phyloP scores from a whole-genome alignment of 2,329 filamentous ascomycete genomes.

The Trichoderma breve region DNA sequence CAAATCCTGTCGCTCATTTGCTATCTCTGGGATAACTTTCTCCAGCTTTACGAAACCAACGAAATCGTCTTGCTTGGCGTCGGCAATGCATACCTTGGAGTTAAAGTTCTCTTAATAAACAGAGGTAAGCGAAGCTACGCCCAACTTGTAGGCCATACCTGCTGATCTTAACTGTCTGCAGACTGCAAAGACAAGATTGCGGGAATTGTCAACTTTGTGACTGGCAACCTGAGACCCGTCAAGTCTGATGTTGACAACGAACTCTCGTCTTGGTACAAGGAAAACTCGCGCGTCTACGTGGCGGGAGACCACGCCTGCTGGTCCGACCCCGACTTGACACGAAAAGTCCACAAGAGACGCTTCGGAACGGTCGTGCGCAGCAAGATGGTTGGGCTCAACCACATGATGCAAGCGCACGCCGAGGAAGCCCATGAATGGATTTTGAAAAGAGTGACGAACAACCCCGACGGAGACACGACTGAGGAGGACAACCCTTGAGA shows the following conservation, averaged over 20 bases:
- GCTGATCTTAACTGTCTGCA: conserved; percentile 27
- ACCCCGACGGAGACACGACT: conserved; percentile 44
- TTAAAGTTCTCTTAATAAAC: conserved; percentile 76
- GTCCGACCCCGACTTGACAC: conserved; percentile 58
- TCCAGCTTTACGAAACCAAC: conserved; percentile 70
- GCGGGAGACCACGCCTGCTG: conserved; percentile 73
- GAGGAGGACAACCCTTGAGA: conserved; percentile 43
- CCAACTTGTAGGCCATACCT: conserved; percentile 4
- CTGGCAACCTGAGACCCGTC: conserved; percentile 72
- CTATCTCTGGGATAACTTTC: conserved; percentile 97
- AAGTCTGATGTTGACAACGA: conserved; percentile 73
- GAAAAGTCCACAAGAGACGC: conserved; percentile 58
- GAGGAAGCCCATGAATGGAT: conserved; percentile 54
- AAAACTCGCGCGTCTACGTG: conserved; percentile 77
- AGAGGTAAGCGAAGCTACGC: conserved; percentile 54
- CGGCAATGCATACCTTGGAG: conserved; percentile 81
- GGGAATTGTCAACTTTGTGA: conserved; percentile 78
- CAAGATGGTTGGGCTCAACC: conserved; percentile 46
- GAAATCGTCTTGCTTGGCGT: conserved; percentile 85
- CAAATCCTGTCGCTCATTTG: conserved; percentile 71
- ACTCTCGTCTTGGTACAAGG: conserved; percentile 78
- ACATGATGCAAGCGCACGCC: conserved; percentile 57
- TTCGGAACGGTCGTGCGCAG: conserved; percentile 60
- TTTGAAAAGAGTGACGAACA: conserved; percentile 36
- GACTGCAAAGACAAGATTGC: conserved; percentile 67